These are phyloP conservation scores for Aspergillus fructus DNA, from an alignment of 2,329 filamentous ascomycete genomes.

Conservation along the genomic window DNA sequence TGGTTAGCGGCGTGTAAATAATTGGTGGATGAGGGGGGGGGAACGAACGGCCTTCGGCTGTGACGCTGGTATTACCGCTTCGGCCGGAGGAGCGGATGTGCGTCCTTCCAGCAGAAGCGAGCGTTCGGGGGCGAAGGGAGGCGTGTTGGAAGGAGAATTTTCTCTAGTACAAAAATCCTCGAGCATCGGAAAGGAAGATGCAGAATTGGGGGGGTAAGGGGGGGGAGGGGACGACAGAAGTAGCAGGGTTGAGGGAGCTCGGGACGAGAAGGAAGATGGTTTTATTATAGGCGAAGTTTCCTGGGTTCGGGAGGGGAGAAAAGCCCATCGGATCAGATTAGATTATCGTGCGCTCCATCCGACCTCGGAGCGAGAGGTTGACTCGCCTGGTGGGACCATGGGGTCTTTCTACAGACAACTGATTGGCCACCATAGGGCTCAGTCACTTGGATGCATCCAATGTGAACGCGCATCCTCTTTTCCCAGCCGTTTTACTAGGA, in stretches of 20 bases:
- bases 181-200: neutral
- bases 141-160: neutral
- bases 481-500: neutral
- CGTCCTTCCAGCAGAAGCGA: slow-evolving; percentile 26
- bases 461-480: neutral
- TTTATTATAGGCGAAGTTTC: neutral
- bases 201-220: neutral
- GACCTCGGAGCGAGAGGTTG: slow-evolving; percentile 21
- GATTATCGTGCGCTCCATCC: slow-evolving; percentile 29
- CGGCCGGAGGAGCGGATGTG: slow-evolving; percentile 39
- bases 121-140: slow-evolving; percentile 4
- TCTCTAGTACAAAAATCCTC: neutral
- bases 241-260: neutral
- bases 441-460: neutral
- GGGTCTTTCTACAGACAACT: neutral
- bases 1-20: slow-evolving; percentile 24
- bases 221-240: slow-evolving; percentile 6
- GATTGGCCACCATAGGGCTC: slow-evolving; percentile 3
- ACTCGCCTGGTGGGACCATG: neutral
- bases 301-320: neutral
- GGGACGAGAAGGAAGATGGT: slow-evolving; percentile 8
- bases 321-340: slow-evolving; percentile 33
- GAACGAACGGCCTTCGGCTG: slow-evolving; percentile 19
- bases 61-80: slow-evolving; percentile 17
- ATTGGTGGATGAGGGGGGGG: slow-evolving; percentile 19